These are phyloP conservation scores for Avena insularis DNA, from an alignment of 176 grass and related monocot genomes.

Conservation along the genomic window DNA sequence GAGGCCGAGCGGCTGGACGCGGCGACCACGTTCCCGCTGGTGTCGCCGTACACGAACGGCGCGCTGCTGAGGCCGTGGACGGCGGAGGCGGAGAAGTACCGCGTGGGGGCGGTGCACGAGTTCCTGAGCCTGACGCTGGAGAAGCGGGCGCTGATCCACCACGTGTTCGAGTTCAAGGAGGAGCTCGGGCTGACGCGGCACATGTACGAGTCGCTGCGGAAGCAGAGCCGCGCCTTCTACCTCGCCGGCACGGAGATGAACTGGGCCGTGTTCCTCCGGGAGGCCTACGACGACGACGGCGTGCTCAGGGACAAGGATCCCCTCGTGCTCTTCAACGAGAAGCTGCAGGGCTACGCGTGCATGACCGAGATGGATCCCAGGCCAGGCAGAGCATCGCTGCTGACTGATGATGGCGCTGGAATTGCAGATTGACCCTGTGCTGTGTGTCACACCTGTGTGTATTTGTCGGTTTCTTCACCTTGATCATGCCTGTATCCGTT, in stretches of 20 bases:
- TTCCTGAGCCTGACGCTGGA: conserved; percentile 86
- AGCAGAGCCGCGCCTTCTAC: conserved; percentile 84
- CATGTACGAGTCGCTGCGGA: conserved; percentile 73
- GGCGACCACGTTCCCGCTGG: conserved; percentile 72
- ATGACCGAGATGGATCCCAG: conserved; percentile 46
- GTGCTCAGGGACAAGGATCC: conserved; percentile 78
- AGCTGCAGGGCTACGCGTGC: conserved; percentile 67
- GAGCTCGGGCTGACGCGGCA: conserved; percentile 76
- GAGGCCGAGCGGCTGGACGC: conserved; percentile 62
- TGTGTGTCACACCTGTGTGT: background rate
- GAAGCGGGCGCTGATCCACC: conserved; percentile 85
- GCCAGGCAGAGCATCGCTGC: background rate
- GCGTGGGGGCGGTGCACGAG: conserved; percentile 80
- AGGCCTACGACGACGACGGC: conserved; percentile 65
- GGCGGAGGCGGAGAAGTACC: conserved; percentile 81
- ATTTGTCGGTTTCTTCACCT: background rate
- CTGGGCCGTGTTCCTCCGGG: conserved; percentile 80
- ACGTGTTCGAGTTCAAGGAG: conserved; percentile 93
- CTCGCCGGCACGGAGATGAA: conserved; percentile 95
- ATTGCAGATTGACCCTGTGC: background rate
- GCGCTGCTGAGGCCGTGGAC: conserved; percentile 70
- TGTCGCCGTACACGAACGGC: conserved; percentile 79
- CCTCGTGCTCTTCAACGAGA: conserved; percentile 76
- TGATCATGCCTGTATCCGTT: background rate
- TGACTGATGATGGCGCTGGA: background rate